Conservation (phyloP, 768 basidiomycete genomes). For the Gloeopeniophorella convolvens region DNA sequence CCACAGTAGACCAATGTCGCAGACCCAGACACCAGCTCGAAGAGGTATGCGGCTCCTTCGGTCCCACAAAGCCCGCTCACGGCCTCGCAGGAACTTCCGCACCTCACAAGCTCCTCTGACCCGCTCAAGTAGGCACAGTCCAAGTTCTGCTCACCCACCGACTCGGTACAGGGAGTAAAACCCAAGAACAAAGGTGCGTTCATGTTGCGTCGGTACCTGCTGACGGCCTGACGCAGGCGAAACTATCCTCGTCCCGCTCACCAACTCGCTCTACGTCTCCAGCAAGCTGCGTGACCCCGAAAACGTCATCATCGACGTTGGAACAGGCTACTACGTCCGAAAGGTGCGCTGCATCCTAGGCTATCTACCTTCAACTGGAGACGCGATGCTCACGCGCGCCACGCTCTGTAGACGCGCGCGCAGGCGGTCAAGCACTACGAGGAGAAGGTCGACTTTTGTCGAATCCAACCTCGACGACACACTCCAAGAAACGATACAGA, state of each 20-base stretch:
- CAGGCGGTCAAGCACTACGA: constrained; percentile 81
- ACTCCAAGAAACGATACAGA: constrained; percentile 82
- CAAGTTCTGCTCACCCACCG: constrained; percentile 84
- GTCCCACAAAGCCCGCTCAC: background rate
- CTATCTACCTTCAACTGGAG: background rate
- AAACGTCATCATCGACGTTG: constrained; percentile 90
- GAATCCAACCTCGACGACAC: constrained; percentile 76
- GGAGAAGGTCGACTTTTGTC: constrained; percentile 77
- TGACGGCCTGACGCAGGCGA: constrained; percentile 47
- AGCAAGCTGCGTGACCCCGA: constrained; percentile 79
- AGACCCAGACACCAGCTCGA: constrained; percentile 92
- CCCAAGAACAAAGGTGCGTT: constrained; percentile 54
- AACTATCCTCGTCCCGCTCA: constrained; percentile 85
- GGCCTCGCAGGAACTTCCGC: constrained; percentile 71
- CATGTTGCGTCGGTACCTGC: background rate
- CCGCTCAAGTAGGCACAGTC: constrained; percentile 91
- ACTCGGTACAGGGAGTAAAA: constrained; percentile 71
- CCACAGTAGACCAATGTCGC: constrained; percentile 69
- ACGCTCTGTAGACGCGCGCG: constrained; percentile 58
- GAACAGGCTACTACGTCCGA: constrained; percentile 94
- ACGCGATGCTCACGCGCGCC: background rate
- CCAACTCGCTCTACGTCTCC: constrained; percentile 92
- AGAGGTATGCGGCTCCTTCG: constrained; percentile 48
- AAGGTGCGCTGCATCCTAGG: constrained; percentile 50
- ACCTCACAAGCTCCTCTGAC: constrained; percentile 85